A percentile compares a stretch with the other conserved stretches of the same genome.
phyloP scores from a whole-genome alignment of 2,329 filamentous ascomycete genomes.

The Lasiodiplodia sp. region DNA sequence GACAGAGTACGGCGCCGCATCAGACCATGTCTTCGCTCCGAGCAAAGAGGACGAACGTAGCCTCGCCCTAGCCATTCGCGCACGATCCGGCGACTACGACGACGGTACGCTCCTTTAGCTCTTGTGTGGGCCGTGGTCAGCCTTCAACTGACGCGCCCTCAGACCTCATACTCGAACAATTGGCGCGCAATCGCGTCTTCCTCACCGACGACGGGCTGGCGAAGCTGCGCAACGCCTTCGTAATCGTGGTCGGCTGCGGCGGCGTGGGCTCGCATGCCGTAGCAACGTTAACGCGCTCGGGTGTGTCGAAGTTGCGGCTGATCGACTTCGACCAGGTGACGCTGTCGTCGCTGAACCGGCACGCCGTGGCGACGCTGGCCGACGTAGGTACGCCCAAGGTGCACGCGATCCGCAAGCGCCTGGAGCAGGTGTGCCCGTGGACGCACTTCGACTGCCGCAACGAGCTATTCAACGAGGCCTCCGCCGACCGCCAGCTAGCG shows the following conservation, averaged over 20 bases:
- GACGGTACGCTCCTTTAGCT: conserved; percentile 53
- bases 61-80: conserved; percentile 65
- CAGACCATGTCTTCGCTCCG: conserved; percentile 45
- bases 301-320: conserved; percentile 84
- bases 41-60: conserved; percentile 64
- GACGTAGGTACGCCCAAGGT: conserved; percentile 96
- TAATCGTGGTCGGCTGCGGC: conserved; percentile 90
- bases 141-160: conserved; percentile 17
- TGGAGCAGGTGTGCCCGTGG: conserved; percentile 92
- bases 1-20: conserved; percentile 66
- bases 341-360: conserved; percentile 91
- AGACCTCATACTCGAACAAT: conserved; percentile 92
- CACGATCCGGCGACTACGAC: conserved; percentile 69
- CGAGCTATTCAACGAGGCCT: conserved; percentile 77
- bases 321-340: conserved; percentile 99
- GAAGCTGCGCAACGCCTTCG: conserved; percentile 80
- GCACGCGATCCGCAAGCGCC: conserved; percentile 76
- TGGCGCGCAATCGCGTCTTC: conserved; percentile 92
- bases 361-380: conserved; percentile 90
- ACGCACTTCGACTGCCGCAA: conserved; percentile 85
- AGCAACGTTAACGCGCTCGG: conserved; percentile 85
- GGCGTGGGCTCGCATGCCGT: conserved; percentile 94
- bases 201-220: conserved; percentile 80
- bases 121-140: conserved; percentile 4
- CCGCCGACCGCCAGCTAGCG: conserved; percentile 71